These are phyloP conservation scores for Cladorrhinum sp. DNA, from an alignment of 2,329 filamentous ascomycete genomes.

Conservation along the genomic window DNA sequence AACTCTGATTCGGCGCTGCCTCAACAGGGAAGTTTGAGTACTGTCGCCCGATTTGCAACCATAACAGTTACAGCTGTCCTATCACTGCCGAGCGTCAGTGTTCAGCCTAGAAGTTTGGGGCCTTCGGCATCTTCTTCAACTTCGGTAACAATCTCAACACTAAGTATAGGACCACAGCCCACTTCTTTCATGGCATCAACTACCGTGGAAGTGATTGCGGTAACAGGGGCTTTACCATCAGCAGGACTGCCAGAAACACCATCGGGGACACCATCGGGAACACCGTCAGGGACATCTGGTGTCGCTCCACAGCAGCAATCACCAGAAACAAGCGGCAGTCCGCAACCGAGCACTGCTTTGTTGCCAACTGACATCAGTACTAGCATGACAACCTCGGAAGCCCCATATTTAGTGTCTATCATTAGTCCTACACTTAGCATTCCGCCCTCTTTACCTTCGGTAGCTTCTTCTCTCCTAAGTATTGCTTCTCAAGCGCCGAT, in stretches of 20 bases:
- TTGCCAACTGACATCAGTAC: background rate
- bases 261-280: background rate
- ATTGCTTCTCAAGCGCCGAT: background rate
- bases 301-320: background rate
- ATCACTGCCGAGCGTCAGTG: background rate
- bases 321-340: background rate
- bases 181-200: background rate
- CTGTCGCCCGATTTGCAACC: background rate
- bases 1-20: background rate
- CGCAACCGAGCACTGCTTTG: background rate
- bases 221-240: background rate
- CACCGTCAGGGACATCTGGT: background rate
- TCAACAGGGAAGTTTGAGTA: background rate
- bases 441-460: background rate
- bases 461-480: background rate
- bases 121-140: background rate
- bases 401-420: background rate
- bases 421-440: background rate
- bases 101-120: conserved; percentile 1
- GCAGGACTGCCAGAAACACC: too few relatives aligned
- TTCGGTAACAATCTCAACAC: background rate
- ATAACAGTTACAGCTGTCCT: background rate
- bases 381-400: background rate
- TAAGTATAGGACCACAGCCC: background rate
- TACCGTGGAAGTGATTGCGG: background rate